Percentiles rank a stretch among this genome's conserved stretches.
These are phyloP conservation scores for Dipteronia sinensis DNA, from an alignment of 345 rosid species.

Conservation along the genomic window DNA sequence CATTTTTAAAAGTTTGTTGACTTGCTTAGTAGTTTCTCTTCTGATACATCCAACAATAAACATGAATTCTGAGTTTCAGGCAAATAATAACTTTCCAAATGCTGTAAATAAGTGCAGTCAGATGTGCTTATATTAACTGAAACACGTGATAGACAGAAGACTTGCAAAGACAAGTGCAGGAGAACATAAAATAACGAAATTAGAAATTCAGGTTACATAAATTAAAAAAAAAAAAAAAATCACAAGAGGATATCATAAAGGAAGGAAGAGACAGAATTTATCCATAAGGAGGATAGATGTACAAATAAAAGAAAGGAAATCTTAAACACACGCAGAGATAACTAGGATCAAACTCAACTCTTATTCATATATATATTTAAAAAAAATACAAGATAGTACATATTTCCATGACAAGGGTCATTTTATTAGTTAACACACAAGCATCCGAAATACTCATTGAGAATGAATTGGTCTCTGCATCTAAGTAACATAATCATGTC, in stretches of 20 bases:
- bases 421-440: neutral
- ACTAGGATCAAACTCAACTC: neutral
- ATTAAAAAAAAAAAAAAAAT: neutral
- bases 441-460: neutral
- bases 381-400: too few relatives aligned
- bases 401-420: neutral
- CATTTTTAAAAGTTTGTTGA: neutral
- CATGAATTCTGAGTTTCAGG: neutral
- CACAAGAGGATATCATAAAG: neutral
- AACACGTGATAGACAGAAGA: neutral
- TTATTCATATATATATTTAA: too few relatives aligned
- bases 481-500: neutral
- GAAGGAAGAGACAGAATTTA: neutral
- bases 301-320: neutral
- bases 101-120: neutral
- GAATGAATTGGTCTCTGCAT: neutral
- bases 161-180: neutral
- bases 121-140: neutral
- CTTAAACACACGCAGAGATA: neutral
- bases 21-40: neutral
- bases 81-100: neutral
- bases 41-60: neutral
- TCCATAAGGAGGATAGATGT: neutral
- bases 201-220: neutral
- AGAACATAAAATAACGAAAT: neutral